Percentiles rank a stretch among this genome's conserved stretches.
These are phyloP conservation scores for Serendipita sp. DNA, from an alignment of 768 basidiomycete genomes.

Conservation along the genomic window DNA sequence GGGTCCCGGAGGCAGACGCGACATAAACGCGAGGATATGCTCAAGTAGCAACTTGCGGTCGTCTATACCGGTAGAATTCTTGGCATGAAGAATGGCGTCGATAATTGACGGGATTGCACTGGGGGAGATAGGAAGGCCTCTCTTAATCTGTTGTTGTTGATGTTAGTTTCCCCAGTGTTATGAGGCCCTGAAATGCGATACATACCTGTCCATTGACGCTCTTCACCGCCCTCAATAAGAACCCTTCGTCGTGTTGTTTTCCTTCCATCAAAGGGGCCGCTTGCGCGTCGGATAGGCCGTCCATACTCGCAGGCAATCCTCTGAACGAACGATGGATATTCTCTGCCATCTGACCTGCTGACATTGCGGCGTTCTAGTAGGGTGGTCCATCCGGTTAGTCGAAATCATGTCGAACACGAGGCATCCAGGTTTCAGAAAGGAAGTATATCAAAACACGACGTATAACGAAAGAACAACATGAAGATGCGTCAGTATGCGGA, in stretches of 20 bases:
- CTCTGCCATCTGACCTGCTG: background rate
- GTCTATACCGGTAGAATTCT: background rate
- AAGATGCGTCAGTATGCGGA: no score
- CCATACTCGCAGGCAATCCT: background rate
- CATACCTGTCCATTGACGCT: background rate
- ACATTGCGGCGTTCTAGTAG: no score
- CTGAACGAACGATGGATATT: background rate
- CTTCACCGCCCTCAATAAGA: background rate
- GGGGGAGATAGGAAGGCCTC: conserved; percentile 2
- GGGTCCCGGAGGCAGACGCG: conserved; percentile 26
- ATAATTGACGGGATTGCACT: background rate
- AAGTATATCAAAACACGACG: no score
- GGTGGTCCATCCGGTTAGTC: no score
- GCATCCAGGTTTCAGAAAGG: no score
- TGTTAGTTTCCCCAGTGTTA: background rate
- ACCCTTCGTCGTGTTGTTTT: background rate
- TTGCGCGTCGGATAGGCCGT: background rate
- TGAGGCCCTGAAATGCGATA: background rate
- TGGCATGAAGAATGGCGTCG: conserved; percentile 1
- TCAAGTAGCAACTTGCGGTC: conserved; percentile 26
- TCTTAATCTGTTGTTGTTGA: background rate
- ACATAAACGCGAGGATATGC: conserved; percentile 41
- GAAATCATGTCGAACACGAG: no score
- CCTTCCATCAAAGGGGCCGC: background rate
- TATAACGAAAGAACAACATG: no score